Conservation (phyloP, 1,284 basidiomycete genomes). For the Trichosporon faecale region DNA sequence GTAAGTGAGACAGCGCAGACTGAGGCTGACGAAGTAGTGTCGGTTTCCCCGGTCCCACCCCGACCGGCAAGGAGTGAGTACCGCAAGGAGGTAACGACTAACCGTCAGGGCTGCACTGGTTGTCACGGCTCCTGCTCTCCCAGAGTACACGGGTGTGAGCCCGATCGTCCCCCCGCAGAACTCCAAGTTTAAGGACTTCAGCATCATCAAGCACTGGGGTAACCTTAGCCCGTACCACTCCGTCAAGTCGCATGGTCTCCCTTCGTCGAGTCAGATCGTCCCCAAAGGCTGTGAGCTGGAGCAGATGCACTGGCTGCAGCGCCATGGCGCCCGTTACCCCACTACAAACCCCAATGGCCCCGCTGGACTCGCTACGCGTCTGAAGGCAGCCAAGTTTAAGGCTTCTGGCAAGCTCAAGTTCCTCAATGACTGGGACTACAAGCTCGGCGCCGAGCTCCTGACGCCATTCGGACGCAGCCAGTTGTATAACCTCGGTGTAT, state of each 20-base stretch:
- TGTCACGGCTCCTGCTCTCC: slow-evolving; percentile 71
- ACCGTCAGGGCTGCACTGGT: slow-evolving; percentile 61
- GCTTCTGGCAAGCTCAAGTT: slow-evolving; percentile 51
- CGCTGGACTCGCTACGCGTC: slow-evolving; percentile 32
- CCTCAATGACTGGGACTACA: slow-evolving; percentile 55
- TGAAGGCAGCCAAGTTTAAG: slow-evolving; percentile 35
- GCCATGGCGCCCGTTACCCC: slow-evolving; percentile 54
- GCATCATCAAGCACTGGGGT: slow-evolving; percentile 54
- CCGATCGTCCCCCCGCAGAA: slow-evolving; percentile 58
- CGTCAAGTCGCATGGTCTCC: slow-evolving; percentile 53
- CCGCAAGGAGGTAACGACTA: slow-evolving; percentile 1
- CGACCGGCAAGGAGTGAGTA: slow-evolving; percentile 69
- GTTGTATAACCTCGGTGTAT: slow-evolving; percentile 52
- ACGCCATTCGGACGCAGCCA: slow-evolving; percentile 56
- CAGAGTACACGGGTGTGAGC: slow-evolving; percentile 66
- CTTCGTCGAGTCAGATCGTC: slow-evolving; percentile 41
- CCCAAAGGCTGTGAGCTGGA: slow-evolving; percentile 52
- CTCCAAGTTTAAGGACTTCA: slow-evolving; percentile 34
- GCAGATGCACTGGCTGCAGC: slow-evolving; percentile 52
- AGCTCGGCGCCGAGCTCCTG: slow-evolving; percentile 55
- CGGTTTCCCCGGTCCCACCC: slow-evolving; percentile 75
- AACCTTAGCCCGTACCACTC: slow-evolving; percentile 54
- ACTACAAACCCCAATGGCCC: slow-evolving; percentile 39
- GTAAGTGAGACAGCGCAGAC: slow-evolving; percentile 29
- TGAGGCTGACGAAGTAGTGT: slow-evolving; percentile 54